These are phyloP conservation scores for Nicotiana paniculata DNA, from an alignment of 257 asterid genomes.

Conservation along the genomic window DNA sequence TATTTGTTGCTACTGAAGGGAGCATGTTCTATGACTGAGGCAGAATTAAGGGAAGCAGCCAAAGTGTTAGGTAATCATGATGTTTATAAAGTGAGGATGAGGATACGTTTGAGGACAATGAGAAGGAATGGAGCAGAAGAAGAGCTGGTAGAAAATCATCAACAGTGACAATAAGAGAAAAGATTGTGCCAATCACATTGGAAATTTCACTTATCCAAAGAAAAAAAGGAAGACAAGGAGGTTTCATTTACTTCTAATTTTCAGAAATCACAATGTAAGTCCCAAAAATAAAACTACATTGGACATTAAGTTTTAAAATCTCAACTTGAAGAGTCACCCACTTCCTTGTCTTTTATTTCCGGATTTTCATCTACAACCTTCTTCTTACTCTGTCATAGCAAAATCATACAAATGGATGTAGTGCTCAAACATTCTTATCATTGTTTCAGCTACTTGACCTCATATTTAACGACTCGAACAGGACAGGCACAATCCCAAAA, in stretches of 20 bases:
- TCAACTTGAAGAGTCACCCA: background rate
- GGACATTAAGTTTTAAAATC: background rate
- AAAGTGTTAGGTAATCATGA: background rate
- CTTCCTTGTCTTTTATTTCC: background rate
- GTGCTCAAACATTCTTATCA: background rate
- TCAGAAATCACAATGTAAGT: background rate
- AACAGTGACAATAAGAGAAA: background rate
- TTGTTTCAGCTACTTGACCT: background rate
- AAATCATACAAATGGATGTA: background rate
- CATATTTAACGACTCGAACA: conserved; percentile 5
- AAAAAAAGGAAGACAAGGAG: background rate
- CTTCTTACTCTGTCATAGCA: background rate
- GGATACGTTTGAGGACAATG: background rate
- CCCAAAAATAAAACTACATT: background rate
- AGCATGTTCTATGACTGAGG: background rate
- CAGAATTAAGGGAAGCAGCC: background rate
- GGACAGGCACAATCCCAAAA: background rate
- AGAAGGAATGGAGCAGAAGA: background rate
- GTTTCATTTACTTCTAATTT: background rate
- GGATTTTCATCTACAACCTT: background rate
- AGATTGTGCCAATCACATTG: background rate
- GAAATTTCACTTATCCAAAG: background rate
- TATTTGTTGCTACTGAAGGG: background rate
- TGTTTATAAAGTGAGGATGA: background rate
- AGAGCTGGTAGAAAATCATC: background rate